Conservation (phyloP, 2,329 filamentous ascomycete species). For the Diaporthe longicolla region DNA sequence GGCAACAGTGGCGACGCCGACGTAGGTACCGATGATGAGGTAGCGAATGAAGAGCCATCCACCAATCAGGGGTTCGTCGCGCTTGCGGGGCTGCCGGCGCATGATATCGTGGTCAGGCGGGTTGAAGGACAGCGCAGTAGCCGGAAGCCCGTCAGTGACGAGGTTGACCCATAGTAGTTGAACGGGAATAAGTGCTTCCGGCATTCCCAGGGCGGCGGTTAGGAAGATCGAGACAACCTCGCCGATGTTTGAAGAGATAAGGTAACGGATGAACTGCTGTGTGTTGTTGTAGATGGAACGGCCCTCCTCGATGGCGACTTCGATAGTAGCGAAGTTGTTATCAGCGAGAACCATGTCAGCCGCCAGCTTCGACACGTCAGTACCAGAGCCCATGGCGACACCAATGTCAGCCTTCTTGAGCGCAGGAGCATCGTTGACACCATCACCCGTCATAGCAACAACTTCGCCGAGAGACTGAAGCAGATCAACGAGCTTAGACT, state of each 20-base stretch:
- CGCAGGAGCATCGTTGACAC: constrained; percentile 97
- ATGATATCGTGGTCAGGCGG: constrained; percentile 99
- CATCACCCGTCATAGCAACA: constrained; percentile 98
- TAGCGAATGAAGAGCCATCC: constrained; percentile 99
- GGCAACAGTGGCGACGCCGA: constrained; percentile 93
- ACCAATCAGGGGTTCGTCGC: constrained; percentile 91
- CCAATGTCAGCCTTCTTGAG: constrained; percentile 99
- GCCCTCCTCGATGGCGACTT: constrained; percentile 95
- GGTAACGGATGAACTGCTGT: constrained; percentile 98
- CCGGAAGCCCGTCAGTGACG: constrained; percentile 96
- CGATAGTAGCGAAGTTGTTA: constrained; percentile 99
- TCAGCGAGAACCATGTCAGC: constrained; percentile 99
- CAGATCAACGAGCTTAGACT: constrained; percentile 97
- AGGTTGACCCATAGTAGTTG: constrained; percentile 99
- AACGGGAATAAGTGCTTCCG: constrained; percentile 95
- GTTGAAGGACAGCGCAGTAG: constrained; percentile 97
- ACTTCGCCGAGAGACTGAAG: constrained; percentile 94
- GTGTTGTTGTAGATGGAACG: constrained; percentile 99
- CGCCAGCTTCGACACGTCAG: constrained; percentile 95
- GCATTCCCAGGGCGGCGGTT: constrained; percentile 96
- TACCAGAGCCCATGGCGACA: constrained; percentile 98
- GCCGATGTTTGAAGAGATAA: constrained; percentile 99
- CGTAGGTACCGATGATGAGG: constrained; percentile 94
- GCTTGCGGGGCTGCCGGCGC: constrained; percentile 90
- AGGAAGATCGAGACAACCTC: constrained; percentile 99